Percentiles rank a stretch among this genome's conserved stretches.
Evolutionary conservation across 2,329 filamentous ascomycete genomes (phyloP).

Genomic region (Chalaropsis thielavioides): DNA sequence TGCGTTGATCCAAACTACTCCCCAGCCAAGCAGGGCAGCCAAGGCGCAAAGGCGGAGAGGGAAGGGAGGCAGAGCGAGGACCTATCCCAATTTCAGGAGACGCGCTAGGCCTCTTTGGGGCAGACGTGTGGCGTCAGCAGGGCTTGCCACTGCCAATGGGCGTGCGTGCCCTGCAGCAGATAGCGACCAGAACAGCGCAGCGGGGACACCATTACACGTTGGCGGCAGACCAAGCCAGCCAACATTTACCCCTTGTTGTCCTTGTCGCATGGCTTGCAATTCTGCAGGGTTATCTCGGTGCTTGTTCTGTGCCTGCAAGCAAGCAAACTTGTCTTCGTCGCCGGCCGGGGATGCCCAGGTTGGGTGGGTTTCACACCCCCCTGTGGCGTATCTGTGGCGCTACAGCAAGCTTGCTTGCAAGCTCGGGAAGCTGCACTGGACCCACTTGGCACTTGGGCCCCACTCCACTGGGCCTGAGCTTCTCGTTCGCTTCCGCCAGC

Average conservation of each 20-base stretch:
- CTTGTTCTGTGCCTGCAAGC: too few species aligned
- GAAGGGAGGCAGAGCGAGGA: not conserved
- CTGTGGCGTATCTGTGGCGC: slow-evolving; percentile 2
- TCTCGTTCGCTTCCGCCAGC: not conserved
- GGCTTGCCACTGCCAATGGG: not conserved
- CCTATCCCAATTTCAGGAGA: slow-evolving; percentile 12
- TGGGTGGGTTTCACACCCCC: not conserved
- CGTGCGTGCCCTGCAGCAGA: not conserved
- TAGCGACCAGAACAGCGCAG: too few species aligned
- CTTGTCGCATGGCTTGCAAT: not conserved
- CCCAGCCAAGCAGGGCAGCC: not conserved
- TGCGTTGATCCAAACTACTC: not conserved
- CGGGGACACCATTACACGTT: not conserved
- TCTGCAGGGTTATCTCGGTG: too few species aligned
- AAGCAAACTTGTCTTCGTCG: too few species aligned
- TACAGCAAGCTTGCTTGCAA: not conserved
- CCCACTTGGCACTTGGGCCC: not conserved
- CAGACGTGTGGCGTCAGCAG: slow-evolving; percentile 9
- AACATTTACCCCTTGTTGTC: not conserved
- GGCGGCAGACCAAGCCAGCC: not conserved
- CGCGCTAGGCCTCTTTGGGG: slow-evolving; percentile 11
- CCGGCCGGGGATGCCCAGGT: too few species aligned
- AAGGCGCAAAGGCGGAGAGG: not conserved
- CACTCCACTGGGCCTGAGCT: not conserved
- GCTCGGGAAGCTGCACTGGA: too few species aligned